Base-by-base conservation (phyloP, 2,329 filamentous ascomycete genomes). In the Mycosphaerelloides madeirae region DNA sequence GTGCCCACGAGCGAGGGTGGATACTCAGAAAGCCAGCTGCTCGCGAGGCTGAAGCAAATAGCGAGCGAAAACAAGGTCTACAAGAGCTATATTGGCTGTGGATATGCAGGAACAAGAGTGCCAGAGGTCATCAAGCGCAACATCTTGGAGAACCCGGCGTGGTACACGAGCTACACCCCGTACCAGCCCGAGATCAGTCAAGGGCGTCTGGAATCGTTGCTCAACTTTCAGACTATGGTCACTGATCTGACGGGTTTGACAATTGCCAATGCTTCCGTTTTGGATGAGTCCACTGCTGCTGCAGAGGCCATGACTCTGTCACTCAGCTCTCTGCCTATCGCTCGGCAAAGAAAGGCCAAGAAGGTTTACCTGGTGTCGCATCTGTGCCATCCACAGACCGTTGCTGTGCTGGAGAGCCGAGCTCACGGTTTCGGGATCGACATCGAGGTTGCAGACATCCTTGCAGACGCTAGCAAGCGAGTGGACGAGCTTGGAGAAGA, bases 151-250 rank as follows among this genome's bases (percentile, higher is more conserved):
- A 91, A 85, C 65, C 91, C 91, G 4, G 89, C 84, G 8, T 97
- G 91, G 91, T 97, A 97, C 67, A 97, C 91, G 31, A 95, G 89
- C 70, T 96, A 97, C 68, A 96, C 91, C 0, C 91, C 91, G 13
- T 97, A 96, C 69, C 91, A 97, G 71, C 85, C 91, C 2, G 91
- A 97, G 71, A 95, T 97, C 72, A 95, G 89, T 65, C 91, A 97
- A 70, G 91, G 91, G 29, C 83, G 91, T 43, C 70, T 97, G 50
- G 88, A 96, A 74, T 95, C 88, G 5, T 73, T 97, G 42, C 74
- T 97, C 52, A 97, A 97, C 74, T 97, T 89, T 72, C 91, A 97
- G 74, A 97, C 91, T 14, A 76, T 97, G 73, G 84, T 95, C 7
- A 82, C 83, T 2, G 91, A 96, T 63, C 73, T 97, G 53, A 96